A percentile compares a stretch with the other conserved stretches of the same genome.
These are phyloP conservation scores for Aspergillus oerlinghausenensis DNA, from an alignment of 2,329 filamentous ascomycete species.

Conservation along the genomic window DNA sequence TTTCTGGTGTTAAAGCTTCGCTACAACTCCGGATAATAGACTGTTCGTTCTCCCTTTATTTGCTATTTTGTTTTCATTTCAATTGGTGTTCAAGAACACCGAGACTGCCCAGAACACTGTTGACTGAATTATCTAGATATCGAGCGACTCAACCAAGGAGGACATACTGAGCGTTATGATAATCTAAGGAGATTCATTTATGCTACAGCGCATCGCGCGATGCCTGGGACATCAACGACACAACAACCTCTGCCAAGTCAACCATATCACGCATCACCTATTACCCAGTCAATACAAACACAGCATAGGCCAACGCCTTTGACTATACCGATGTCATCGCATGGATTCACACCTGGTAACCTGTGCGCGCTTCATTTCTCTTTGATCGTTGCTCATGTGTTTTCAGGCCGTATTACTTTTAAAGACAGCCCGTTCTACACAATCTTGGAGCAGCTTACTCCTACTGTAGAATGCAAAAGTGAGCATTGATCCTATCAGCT, in stretches of 20 bases:
- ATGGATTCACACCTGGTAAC: conserved; percentile 27
- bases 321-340: conserved; percentile 28
- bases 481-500: conserved; percentile 30
- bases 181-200: conserved; percentile 30
- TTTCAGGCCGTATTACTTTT: conserved; percentile 49
- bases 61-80: background rate
- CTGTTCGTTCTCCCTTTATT: conserved; percentile 54
- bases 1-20: conserved; percentile 79
- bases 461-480: conserved; percentile 69
- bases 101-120: background rate
- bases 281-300: conserved; percentile 20
- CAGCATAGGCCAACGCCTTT: conserved; percentile 24
- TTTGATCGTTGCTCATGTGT: conserved; percentile 28
- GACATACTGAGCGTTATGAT: conserved; percentile 27
- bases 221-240: conserved; percentile 25
- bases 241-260: conserved; percentile 19
- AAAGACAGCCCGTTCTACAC: conserved; percentile 84
- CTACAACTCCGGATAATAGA: conserved; percentile 73
- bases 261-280: conserved; percentile 22
- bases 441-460: conserved; percentile 61
- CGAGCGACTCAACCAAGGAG: conserved; percentile 21
- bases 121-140: conserved; percentile 18
- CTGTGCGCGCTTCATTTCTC: conserved; percentile 1
- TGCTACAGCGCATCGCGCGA: conserved; percentile 21
- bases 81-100: background rate